phyloP scores from a whole-genome alignment of 2,329 filamentous ascomycete species.

The Claviceps spartinae region DNA sequence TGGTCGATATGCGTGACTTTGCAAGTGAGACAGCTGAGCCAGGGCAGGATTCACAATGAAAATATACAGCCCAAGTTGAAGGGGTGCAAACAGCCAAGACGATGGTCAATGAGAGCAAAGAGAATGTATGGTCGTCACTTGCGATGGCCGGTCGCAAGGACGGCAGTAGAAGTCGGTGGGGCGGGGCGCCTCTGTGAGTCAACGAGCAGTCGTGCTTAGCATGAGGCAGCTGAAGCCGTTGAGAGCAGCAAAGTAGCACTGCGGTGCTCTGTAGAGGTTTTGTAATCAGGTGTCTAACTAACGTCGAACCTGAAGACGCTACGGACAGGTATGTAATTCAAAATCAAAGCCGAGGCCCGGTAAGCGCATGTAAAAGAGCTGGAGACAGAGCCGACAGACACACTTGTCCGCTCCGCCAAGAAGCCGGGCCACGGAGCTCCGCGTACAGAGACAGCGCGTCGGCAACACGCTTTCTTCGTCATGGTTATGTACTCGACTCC shows the following conservation, averaged over 20 bases:
- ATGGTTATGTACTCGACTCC: background rate
- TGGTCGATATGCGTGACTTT: background rate
- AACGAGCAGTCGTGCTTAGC: slow-evolving; percentile 5
- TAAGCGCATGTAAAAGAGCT: background rate
- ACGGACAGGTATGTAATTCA: no score
- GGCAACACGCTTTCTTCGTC: background rate
- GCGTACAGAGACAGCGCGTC: background rate
- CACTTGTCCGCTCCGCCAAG: background rate
- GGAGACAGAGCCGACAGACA: background rate
- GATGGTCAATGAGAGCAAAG: background rate
- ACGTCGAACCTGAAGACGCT: no score
- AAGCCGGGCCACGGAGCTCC: background rate
- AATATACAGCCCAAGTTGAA: background rate
- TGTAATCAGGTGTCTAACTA: background rate
- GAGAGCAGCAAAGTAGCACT: slow-evolving; percentile 8
- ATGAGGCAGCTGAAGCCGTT: background rate
- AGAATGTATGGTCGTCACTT: background rate
- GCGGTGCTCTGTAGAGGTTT: slow-evolving; percentile 3
- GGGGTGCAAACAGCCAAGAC: background rate
- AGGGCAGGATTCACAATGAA: background rate
- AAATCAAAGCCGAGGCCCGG: slow-evolving; percentile 6
- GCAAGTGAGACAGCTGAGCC: background rate
- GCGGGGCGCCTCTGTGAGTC: slow-evolving; percentile 13
- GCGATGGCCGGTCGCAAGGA: slow-evolving; percentile 4
- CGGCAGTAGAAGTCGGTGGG: slow-evolving; percentile 7